These are phyloP conservation scores for Laburnicola sp. DNA, from an alignment of 2,329 filamentous ascomycete genomes.

Conservation along the genomic window DNA sequence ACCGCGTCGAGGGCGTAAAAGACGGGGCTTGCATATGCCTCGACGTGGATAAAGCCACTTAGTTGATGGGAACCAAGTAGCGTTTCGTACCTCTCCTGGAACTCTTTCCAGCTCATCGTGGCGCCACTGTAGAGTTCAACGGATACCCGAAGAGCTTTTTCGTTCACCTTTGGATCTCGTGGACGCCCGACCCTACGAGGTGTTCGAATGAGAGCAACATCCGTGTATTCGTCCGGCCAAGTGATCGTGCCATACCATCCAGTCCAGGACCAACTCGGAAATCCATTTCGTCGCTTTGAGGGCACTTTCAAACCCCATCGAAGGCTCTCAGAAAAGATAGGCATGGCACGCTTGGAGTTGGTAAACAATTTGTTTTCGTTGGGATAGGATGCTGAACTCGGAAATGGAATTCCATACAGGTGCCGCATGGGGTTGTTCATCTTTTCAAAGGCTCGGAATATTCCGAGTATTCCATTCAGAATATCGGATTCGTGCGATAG, in stretches of 20 bases:
- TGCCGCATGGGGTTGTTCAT: slow-evolving; percentile 12
- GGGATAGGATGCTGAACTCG: neutral
- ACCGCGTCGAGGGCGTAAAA: neutral
- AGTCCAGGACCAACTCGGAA: slow-evolving; percentile 16
- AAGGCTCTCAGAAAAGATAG: slow-evolving; percentile 11
- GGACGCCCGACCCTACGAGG: slow-evolving; percentile 4
- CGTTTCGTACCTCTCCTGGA: slow-evolving; percentile 10
- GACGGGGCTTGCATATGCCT: slow-evolving; percentile 1
- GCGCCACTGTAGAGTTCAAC: slow-evolving; percentile 5
- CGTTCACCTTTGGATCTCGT: slow-evolving; percentile 8
- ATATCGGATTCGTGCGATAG: slow-evolving; percentile 8
- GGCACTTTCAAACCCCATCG: slow-evolving; percentile 3
- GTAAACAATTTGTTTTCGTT: slow-evolving; percentile 1
- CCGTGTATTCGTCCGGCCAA: slow-evolving; percentile 9
- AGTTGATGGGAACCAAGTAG: neutral
- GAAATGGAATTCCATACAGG: slow-evolving; percentile 13
- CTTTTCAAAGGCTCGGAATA: slow-evolving; percentile 10
- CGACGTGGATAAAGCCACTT: slow-evolving; percentile 3
- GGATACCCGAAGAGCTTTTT: slow-evolving; percentile 1
- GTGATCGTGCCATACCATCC: slow-evolving; percentile 10
- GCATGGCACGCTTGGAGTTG: slow-evolving; percentile 3
- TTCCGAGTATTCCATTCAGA: slow-evolving; percentile 7
- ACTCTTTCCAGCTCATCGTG: slow-evolving; percentile 6
- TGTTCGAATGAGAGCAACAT: neutral
- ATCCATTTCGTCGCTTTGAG: slow-evolving; percentile 5